Evolutionary conservation across 331 rosid genomes (phyloP).

Genomic region (Cydonia oblonga): DNA sequence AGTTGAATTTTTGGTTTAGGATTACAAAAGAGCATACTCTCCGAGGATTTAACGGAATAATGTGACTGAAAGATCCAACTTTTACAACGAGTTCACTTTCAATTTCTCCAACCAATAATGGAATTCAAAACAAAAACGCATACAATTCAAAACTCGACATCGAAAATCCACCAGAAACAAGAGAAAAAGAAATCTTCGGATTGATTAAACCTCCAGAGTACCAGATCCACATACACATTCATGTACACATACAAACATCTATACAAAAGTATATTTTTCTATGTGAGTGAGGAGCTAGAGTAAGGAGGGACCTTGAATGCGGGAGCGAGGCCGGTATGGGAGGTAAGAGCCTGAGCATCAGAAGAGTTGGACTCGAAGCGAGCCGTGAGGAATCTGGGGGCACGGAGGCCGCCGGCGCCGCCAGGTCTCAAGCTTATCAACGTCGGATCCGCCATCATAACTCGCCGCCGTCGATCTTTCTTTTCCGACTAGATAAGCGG

Average conservation of each 20-base stretch:
- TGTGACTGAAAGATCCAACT: background rate
- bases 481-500: background rate
- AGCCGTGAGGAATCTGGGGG: background rate
- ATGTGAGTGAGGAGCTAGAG: background rate
- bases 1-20: background rate
- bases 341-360: background rate
- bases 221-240: background rate
- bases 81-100: background rate
- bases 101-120: background rate
- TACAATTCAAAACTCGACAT: background rate
- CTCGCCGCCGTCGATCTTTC: background rate
- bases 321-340: background rate
- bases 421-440: slow-evolving; percentile 18
- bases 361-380: slow-evolving; percentile 4
- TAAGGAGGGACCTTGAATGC: slow-evolving; percentile 8
- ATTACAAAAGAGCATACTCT: background rate
- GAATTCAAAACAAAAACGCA: background rate
- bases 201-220: background rate
- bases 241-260: background rate
- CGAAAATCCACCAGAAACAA: background rate
- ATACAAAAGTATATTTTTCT: no score
- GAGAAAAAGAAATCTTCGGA: background rate
- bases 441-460: slow-evolving; percentile 15
- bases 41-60: background rate
- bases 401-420: slow-evolving; percentile 6